Base-by-base conservation (phyloP, 2,329 filamentous ascomycete species). In the Alternaria panax region DNA sequence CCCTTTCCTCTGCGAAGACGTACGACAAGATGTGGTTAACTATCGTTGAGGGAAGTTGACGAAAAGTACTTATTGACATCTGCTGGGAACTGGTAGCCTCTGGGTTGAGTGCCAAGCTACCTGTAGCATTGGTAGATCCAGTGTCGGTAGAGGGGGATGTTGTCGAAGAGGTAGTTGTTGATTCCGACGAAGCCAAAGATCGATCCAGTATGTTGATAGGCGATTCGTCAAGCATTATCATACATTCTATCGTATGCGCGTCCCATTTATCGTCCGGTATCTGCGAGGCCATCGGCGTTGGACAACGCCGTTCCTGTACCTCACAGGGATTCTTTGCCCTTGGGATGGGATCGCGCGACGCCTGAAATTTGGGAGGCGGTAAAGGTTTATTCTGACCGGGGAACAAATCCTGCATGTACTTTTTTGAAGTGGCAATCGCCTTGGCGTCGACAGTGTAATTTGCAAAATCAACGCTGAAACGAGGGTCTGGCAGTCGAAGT, bases 391-490 rank as follows among this genome's bases (percentile, higher is more conserved):
- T 61, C 28, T 56, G 57, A 24, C 38, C 43, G 28, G 43, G 46
- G 38, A 59, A 58, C 2, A 50, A 42, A 22, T 60, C 50, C 22
- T 58, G 56, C 34, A 54, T 54, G 20, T 57, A 54, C 16, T 62
- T 58, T 25, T 54, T 57, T 2, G 63, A 34, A 1, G 54, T 53
- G 32, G 57, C 50, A 30, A 25, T 34, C 25, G 59, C 46, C 22
- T 56, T 52, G 11, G 51, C 32, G 11, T 53, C 61, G n/a, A 43
- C 25, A 12, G 57, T n/a, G 56, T 70, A 65, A 8, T 46, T 65
- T 1, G 63, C 41, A 34, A 70, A 70, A 53, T 71, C 65, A 11
- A 69, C 61, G 47, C 67, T 68, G 59, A 69, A 68, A 30, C 64
- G 67, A 57, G 60, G 59, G 53, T 61, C 68, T 7, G 70, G 70